phyloP scores from a whole-genome alignment of 371 early-diverging fungal genomes.

The Mucor piriformis region DNA sequence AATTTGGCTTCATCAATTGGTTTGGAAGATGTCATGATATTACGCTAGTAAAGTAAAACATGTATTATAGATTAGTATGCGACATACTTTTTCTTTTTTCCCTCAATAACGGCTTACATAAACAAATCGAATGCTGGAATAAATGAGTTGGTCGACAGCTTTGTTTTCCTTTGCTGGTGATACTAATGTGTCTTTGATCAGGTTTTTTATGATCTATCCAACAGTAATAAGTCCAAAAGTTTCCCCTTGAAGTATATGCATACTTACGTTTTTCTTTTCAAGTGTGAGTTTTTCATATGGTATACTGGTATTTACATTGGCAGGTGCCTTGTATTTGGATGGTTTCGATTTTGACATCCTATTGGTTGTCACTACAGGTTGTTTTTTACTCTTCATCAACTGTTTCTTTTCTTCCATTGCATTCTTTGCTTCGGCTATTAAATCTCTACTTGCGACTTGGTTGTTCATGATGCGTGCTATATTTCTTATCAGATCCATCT shows the following conservation, averaged over 20 bases:
- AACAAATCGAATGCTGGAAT: background rate
- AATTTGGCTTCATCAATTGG: background rate
- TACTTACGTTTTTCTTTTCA: conserved; percentile 1
- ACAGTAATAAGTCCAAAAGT: background rate
- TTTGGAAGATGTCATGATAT: background rate
- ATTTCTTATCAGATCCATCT: background rate
- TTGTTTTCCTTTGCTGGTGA: background rate
- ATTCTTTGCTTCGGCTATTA: conserved; percentile 2
- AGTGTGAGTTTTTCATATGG: background rate
- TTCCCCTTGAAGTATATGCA: background rate
- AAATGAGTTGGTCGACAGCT: conserved; percentile 1
- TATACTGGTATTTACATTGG: no score
- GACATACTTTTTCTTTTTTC: no score
- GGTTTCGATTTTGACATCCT: conserved; percentile 6
- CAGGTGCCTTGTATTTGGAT: background rate
- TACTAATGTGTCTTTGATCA: background rate
- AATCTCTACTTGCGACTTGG: background rate
- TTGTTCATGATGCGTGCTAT: background rate
- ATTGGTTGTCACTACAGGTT: background rate
- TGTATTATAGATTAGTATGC: no score
- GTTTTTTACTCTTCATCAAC: background rate
- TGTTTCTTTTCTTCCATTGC: conserved; percentile 3
- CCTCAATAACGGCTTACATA: conserved; percentile 6
- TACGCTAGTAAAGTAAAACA: no score
- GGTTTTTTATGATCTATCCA: conserved; percentile 1